Base-by-base conservation (phyloP, 2,329 filamentous ascomycete species). In the Trichoderma simmonsii region DNA sequence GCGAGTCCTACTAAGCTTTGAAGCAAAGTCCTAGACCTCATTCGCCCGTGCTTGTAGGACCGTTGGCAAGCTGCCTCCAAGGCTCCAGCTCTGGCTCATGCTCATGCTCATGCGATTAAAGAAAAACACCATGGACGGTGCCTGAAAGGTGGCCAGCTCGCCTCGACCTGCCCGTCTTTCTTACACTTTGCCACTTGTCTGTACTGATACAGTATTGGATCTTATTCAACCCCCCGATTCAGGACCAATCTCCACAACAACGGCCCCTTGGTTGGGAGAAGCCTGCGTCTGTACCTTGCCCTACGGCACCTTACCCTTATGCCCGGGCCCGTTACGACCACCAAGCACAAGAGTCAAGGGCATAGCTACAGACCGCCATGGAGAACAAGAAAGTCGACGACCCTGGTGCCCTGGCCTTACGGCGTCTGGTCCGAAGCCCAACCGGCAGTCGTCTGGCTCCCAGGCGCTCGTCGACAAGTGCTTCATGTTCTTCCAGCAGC, bases 311-410 rank as follows among this genome's bases (percentile, higher is more conserved):
- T 66, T 36, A 39, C 54, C 57, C 57, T 60, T 60, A 60, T 60
- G 57, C 57, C 57, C 57, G 57, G 57, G 30, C 28, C 57, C 30
- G 57, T 30, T 21, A n/a, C 57, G 57, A 32, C 48, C 73, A 57
- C 73, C 28, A 65, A 71, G 28, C 57, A 60, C 28, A 11, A 12
- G 18, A 59, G 71, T 73, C 26, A 62, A 65, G 65, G 63, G 61
- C 63, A 67, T 39, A 72, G 39, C 32, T 51, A 63, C 63, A 57
- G 65, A 69, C 66, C 71, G 57, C 67, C 60, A 81, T 81, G 80
- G 79, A 81, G 70, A 75, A 77, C 73, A 80, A 80, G 73, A 78
- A 76, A 34, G 78, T 78, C 60, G 79, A 80, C 68, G 77, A 78
- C 71, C 73, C 73, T 74, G 72, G 74, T 75, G 72, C 78, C 73